phyloP scores from a whole-genome alignment of 768 basidiomycete genomes.

The Podaxis pistillaris region DNA sequence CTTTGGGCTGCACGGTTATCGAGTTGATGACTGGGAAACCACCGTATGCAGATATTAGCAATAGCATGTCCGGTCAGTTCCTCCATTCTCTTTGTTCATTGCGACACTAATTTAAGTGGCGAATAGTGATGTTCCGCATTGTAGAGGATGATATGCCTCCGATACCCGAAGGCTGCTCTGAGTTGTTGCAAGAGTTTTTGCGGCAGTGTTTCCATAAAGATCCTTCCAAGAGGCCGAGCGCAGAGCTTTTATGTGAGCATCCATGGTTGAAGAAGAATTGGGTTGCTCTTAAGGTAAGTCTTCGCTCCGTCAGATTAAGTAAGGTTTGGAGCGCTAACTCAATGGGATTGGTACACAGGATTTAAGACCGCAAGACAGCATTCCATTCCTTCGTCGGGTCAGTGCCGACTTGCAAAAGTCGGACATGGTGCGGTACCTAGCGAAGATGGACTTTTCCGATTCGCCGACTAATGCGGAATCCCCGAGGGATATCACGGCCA shows the following conservation, averaged over 20 bases:
- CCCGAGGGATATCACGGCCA: conserved; percentile 34
- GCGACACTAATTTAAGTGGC: conserved; percentile 8
- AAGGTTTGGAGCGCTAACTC: not conserved
- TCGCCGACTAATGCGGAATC: conserved; percentile 37
- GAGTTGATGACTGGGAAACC: conserved; percentile 92
- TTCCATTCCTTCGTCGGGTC: conserved; percentile 91
- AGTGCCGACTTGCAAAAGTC: conserved; percentile 81
- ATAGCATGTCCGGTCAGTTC: conserved; percentile 81
- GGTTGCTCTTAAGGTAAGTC: conserved; percentile 70
- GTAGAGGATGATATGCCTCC: conserved; percentile 92
- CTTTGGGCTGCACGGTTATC: conserved; percentile 90
- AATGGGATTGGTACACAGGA: conserved; percentile 42
- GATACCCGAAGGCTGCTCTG: conserved; percentile 76
- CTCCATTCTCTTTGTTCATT: conserved; percentile 9
- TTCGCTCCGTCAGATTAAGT: not conserved
- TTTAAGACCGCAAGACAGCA: conserved; percentile 88
- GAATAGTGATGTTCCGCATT: conserved; percentile 91
- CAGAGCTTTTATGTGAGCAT: conserved; percentile 85
- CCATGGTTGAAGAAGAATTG: conserved; percentile 85
- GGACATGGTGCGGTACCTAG: conserved; percentile 55
- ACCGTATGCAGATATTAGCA: conserved; percentile 86
- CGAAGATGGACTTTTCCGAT: conserved; percentile 45
- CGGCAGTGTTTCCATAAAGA: conserved; percentile 90
- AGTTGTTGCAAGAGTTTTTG: conserved; percentile 77
- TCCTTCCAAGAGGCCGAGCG: conserved; percentile 77